Evolutionary conservation across 345 rosid genomes (phyloP).

Genomic region (Arabidopsis suecica): DNA sequence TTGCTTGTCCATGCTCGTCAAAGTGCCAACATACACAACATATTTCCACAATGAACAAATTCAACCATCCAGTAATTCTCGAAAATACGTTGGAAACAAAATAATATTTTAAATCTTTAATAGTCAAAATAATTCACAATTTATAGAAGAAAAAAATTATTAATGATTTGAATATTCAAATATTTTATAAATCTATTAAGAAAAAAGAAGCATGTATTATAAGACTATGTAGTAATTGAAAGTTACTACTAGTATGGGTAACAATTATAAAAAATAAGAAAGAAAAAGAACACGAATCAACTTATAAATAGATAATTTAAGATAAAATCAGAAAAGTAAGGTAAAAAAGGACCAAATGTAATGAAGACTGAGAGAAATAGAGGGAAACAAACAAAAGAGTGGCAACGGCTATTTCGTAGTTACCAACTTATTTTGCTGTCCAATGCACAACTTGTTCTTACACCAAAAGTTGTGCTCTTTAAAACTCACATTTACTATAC

Average conservation of each 20-base stretch:
- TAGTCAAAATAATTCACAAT: too few species aligned
- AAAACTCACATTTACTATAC: neutral
- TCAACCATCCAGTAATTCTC: too few species aligned
- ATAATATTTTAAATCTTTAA: too few species aligned
- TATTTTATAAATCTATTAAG: neutral
- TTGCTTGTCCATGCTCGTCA: too few species aligned
- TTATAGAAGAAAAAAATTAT: too few species aligned
- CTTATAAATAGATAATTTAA: neutral
- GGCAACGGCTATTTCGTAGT: slow-evolving; percentile 47
- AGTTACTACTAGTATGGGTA: neutral
- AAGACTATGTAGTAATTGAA: neutral
- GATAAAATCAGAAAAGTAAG: neutral
- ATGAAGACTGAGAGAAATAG: slow-evolving; percentile 6
- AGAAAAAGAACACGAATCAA: neutral
- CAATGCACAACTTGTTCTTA: slow-evolving; percentile 34
- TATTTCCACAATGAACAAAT: too few species aligned
- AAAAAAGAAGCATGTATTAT: neutral
- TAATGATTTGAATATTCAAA: too few species aligned
- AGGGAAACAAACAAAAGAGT: slow-evolving; percentile 38
- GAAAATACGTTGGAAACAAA: too few species aligned
- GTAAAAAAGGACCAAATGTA: neutral
- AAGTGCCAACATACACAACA: too few species aligned
- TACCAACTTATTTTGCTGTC: slow-evolving; percentile 44
- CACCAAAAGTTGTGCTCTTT: slow-evolving; percentile 43
- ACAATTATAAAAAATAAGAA: neutral